Conservation (phyloP, 345 rosid species). For the Populus alba region DNA sequence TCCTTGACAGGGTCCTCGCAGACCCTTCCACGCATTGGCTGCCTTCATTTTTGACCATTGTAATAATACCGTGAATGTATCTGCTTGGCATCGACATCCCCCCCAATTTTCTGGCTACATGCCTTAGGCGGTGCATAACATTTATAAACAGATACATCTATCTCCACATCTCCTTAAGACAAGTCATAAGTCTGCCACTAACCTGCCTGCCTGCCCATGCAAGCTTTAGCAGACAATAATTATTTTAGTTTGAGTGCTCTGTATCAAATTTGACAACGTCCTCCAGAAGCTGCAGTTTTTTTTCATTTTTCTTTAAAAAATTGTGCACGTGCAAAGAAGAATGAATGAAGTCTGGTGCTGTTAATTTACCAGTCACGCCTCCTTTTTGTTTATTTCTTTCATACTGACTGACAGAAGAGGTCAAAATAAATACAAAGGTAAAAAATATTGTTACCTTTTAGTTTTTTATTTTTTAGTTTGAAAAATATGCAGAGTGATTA, state of each 20-base stretch:
- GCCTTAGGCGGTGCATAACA: background rate
- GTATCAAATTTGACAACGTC: background rate
- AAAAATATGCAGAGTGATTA: too few relatives aligned
- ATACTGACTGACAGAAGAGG: too few relatives aligned
- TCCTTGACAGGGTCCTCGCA: background rate
- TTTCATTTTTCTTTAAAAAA: background rate
- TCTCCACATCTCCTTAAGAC: background rate
- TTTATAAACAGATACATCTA: background rate
- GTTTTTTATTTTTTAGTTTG: too few relatives aligned
- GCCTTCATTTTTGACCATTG: background rate
- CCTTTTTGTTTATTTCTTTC: too few relatives aligned
- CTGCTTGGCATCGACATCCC: background rate
- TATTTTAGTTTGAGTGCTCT: background rate
- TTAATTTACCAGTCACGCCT: too few relatives aligned
- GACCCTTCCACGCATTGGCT: background rate
- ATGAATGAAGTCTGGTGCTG: too few relatives aligned
- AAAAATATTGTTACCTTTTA: too few relatives aligned
- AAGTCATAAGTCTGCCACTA: background rate
- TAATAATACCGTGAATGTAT: background rate
- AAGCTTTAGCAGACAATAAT: background rate
- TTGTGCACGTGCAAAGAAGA: background rate
- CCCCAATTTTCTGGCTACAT: background rate
- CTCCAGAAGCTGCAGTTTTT: background rate
- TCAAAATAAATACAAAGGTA: too few relatives aligned
- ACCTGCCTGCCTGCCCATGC: background rate